Evolutionary conservation across 1,284 basidiomycete species (phyloP).

Genomic region (Meripilus lineatus): DNA sequence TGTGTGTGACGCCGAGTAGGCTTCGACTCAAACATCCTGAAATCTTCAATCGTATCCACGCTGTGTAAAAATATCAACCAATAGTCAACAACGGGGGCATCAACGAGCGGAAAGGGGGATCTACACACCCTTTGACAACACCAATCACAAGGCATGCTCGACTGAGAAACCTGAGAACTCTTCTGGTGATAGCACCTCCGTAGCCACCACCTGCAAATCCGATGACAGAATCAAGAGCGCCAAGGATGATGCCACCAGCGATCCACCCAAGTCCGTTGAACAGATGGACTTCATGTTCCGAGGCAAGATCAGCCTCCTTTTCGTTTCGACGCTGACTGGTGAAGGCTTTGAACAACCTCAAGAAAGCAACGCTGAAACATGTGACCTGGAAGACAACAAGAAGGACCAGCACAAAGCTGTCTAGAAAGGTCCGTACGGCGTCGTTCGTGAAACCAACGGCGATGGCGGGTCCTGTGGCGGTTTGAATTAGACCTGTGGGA

Average conservation of each 20-base stretch:
- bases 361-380: constrained; percentile 52
- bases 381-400: constrained; percentile 52
- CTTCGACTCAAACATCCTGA: constrained; percentile 21
- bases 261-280: constrained; percentile 64
- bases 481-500: too few species aligned
- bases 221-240: constrained; percentile 57
- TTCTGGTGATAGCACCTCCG: constrained; percentile 44
- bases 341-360: constrained; percentile 47
- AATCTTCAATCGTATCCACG: constrained; percentile 29
- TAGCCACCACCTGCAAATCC: constrained; percentile 56
- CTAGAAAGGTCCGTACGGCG: constrained; percentile 47
- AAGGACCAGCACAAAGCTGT: constrained; percentile 52
- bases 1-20: constrained; percentile 10
- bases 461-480: constrained; percentile 22
- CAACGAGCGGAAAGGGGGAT: not conserved
- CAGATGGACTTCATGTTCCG: constrained; percentile 43
- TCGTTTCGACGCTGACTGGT: constrained; percentile 50
- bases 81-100: constrained; percentile 2
- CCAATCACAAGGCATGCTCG: constrained; percentile 55
- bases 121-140: constrained; percentile 56
- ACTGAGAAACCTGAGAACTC: constrained; percentile 51
- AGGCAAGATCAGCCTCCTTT: constrained; percentile 21
- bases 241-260: constrained; percentile 50
- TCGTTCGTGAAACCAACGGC: constrained; percentile 39
- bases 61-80: constrained; percentile 14